Percentiles rank a stretch among this genome's conserved stretches.
phyloP scores from a whole-genome alignment of 768 basidiomycete genomes.

The Calocybe indica region DNA sequence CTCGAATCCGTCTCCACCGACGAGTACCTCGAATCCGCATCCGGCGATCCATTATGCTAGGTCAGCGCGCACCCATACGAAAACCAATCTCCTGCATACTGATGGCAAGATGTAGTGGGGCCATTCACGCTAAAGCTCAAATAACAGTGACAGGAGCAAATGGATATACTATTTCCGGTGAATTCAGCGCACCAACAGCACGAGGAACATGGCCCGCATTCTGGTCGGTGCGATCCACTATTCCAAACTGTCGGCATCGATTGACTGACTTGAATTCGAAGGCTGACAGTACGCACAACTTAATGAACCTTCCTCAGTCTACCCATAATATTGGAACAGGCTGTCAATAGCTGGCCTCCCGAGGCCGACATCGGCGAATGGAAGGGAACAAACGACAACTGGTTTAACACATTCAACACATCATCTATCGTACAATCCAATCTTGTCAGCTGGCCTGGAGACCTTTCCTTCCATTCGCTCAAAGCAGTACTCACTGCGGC shows the following conservation, averaged over 20 bases:
- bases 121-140: conserved; percentile 35
- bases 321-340: conserved; percentile 13
- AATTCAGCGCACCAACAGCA: conserved; percentile 35
- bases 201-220: conserved; percentile 40
- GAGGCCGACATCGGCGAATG: conserved; percentile 40
- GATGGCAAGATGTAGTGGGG: conserved; percentile 17
- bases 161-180: conserved; percentile 33
- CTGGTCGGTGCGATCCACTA: conserved; percentile 19
- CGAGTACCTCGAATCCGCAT: conserved; percentile 33
- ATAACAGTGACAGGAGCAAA: conserved; percentile 32
- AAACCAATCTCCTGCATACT: not conserved
- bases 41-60: conserved; percentile 39
- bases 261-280: conserved; percentile 2
- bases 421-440: conserved; percentile 33
- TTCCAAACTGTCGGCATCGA: not conserved
- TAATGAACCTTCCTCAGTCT: not conserved
- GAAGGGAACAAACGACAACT: conserved; percentile 38
- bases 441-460: conserved; percentile 35
- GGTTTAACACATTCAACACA: conserved; percentile 42
- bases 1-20: conserved; percentile 28
- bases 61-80: conserved; percentile 8
- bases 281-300: conserved; percentile 22
- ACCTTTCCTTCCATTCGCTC: conserved; percentile 36
- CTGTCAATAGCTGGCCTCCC: conserved; percentile 37
- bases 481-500: conserved; percentile 35